Conservation (phyloP, 192 early-diverging fungal genomes). For the Coemansia sp. region DNA sequence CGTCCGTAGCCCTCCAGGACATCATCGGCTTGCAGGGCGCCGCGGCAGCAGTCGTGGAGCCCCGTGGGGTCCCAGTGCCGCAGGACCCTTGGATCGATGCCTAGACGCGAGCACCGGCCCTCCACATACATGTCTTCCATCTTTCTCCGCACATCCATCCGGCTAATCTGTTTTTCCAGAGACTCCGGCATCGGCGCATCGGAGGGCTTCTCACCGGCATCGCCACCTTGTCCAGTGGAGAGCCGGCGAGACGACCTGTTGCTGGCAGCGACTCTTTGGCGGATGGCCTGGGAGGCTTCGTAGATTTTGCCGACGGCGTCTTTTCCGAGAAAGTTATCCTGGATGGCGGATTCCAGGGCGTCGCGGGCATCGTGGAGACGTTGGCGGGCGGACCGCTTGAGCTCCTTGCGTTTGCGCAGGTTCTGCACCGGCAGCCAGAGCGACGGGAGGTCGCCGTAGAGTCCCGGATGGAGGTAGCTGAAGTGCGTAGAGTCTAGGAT, state of each 20-base stretch:
- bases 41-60: conserved; percentile 8
- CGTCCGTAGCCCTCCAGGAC: neutral
- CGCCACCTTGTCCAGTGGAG: neutral
- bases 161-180: neutral
- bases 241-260: neutral
- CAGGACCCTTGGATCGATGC: conserved; percentile 31
- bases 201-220: neutral
- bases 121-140: conserved; percentile 29
- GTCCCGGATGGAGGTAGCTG: conserved; percentile 35
- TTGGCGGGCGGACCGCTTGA: conserved; percentile 13
- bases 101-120: conserved; percentile 18
- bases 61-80: conserved; percentile 34
- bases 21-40: neutral
- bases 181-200: no score
- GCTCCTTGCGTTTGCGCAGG: conserved; percentile 21
- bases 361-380: conserved; percentile 10
- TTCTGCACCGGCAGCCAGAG: conserved; percentile 42
- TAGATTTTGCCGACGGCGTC: conserved; percentile 15
- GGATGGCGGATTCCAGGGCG: conserved; percentile 13
- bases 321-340: conserved; percentile 38
- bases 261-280: neutral
- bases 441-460: conserved; percentile 43
- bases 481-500: conserved; percentile 43
- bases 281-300: conserved; percentile 7
- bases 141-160: conserved; percentile 15